A percentile compares a stretch with the other conserved stretches of the same genome.
Evolutionary conservation across 78 protist genomes (phyloP).

Genomic region (Dictyostelium intermedium): DNA sequence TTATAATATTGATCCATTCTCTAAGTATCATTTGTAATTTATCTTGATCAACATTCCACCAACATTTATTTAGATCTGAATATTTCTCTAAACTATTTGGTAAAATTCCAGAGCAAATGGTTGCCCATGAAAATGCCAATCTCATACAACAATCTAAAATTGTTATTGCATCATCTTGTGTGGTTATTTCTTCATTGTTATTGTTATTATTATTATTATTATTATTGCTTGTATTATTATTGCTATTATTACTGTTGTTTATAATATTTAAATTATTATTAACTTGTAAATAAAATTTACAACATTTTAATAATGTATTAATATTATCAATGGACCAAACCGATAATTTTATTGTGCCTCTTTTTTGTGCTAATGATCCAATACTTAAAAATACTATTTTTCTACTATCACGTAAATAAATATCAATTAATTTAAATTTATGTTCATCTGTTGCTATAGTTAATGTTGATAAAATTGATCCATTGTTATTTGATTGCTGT

Average conservation of each 20-base stretch:
- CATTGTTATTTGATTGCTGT: neutral
- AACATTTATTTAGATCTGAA: neutral
- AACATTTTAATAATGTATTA: conserved; percentile 5
- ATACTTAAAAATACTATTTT: conserved; percentile 44
- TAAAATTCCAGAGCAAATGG: neutral
- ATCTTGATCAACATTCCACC: conserved; percentile 41
- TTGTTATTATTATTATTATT: neutral
- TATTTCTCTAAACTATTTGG: neutral
- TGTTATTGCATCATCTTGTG: conserved; percentile 16
- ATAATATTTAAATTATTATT: neutral
- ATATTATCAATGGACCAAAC: conserved; percentile 45
- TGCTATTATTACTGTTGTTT: neutral
- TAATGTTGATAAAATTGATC: conserved; percentile 17
- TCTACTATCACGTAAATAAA: conserved; percentile 39
- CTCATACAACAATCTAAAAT: conserved; percentile 63
- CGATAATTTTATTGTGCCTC: neutral
- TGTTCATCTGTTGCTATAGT: conserved; percentile 34
- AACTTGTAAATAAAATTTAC: conserved; percentile 18
- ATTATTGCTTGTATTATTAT: neutral
- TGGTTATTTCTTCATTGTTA: neutral
- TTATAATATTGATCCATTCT: conserved; percentile 21
- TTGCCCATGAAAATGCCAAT: conserved; percentile 43
- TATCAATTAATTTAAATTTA: conserved; percentile 48
- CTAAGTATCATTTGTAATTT: neutral
- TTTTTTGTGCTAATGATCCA: neutral